Evolutionary conservation across 441 rosid species (phyloP).

Genomic region (Brassica hybrid): DNA sequence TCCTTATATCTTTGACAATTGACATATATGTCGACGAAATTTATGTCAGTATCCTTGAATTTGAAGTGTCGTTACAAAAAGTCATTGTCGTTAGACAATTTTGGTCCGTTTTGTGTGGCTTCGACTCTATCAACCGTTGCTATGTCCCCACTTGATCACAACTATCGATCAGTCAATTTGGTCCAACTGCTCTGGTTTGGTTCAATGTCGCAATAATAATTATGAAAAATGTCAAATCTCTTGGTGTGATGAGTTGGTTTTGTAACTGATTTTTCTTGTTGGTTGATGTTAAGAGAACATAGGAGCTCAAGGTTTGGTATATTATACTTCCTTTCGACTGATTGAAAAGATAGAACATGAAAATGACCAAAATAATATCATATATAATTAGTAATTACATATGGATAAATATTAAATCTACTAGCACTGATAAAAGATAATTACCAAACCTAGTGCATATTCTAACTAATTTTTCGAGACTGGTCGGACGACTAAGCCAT

Average conservation of each 20-base stretch:
- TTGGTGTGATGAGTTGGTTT: slow-evolving; percentile 33
- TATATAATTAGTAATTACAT: background rate
- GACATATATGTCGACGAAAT: slow-evolving; percentile 39
- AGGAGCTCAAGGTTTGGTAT: slow-evolving; percentile 12
- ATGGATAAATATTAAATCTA: too few species aligned
- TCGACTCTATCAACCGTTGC: slow-evolving; percentile 31
- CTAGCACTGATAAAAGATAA: background rate
- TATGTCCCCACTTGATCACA: slow-evolving; percentile 37
- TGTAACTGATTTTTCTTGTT: slow-evolving; percentile 28
- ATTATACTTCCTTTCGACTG: background rate
- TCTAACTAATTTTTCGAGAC: background rate
- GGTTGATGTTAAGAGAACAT: slow-evolving; percentile 23
- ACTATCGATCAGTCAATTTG: slow-evolving; percentile 37
- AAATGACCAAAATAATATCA: background rate
- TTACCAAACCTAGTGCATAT: background rate
- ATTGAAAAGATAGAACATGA: background rate
- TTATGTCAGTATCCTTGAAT: slow-evolving; percentile 32
- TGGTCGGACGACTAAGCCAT: background rate
- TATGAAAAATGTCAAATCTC: slow-evolving; percentile 32
- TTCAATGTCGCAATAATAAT: slow-evolving; percentile 28
- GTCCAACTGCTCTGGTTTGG: slow-evolving; percentile 37
- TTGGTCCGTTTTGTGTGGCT: slow-evolving; percentile 33
- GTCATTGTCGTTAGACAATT: slow-evolving; percentile 35
- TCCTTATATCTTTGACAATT: slow-evolving; percentile 33
- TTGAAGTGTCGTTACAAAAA: slow-evolving; percentile 23